Evolutionary conservation across 768 basidiomycete species (phyloP), one percentile per base, ranked within the genome.

Genomic region (Amanita molliuscula): DNA sequence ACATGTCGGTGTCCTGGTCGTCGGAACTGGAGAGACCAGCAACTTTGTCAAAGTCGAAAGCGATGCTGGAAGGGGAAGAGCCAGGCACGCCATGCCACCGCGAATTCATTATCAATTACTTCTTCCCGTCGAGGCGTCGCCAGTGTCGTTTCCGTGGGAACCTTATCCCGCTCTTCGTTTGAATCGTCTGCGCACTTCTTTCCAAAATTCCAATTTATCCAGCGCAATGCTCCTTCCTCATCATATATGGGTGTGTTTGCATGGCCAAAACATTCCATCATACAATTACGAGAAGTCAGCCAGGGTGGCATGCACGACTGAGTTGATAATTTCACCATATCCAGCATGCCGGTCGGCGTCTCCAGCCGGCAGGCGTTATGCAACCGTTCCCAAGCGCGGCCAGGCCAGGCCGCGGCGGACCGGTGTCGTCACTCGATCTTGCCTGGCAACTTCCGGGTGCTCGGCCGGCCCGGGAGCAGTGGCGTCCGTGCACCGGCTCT

Each of bases 1-100:
- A 46, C 63, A 66, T 64, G 31, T 60, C 58, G 28, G 41, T 50
- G 46, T 44, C 51, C 44, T 31, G 23, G 42, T 52, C 51, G 51
- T 52, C 51, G 18, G 51, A 50, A 34, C 20, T 44, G 5, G 40
- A 16, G 49, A 50, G 49, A 9, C 49, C 49, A 34, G 49, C 49
- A 21, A 50, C 49, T n/a, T 50, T 50, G 34, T 50, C 49, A 44
- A 50, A 28, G 49, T 50, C 49, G 31, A 50, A 50, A 16, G 49
- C 49, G 23, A 50, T 50, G 23, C 41, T 29, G 21, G 49, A 42
- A 43, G 41, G 26, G 20, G 41, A 31, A 25, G 49, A 50, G 25
- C 41, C 29, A 50, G 49, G 49, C 21, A 41, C 42, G 26, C 15
- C 34, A 13, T 44, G 49, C 49, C 41, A 43, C 23, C 40, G 33